Evolutionary conservation across 1,139 yeast species (phyloP), one percentile per base, ranked within the genome.

Genomic region (Yamadazyma triangularis): DNA sequence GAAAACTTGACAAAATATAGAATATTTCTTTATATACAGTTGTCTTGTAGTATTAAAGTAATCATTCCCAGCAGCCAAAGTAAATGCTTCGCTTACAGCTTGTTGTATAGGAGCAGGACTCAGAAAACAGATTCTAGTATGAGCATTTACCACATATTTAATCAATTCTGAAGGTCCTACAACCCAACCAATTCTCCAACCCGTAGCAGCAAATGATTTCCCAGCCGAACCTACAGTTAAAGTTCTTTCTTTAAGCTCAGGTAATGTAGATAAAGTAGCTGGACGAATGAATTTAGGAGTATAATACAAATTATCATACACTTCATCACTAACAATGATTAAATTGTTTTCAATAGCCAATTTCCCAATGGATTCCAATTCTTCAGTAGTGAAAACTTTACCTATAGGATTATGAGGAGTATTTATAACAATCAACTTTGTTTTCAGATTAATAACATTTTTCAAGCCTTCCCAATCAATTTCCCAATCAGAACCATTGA

Each of bases 401-500:
- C 98, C 98, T 40, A 89, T 76, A 19, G 98, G 98, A 55, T 91
- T 91, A 60, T 91, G 97, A 4, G 98, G 98, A 9, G 95, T 80
- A 61, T 91, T 91, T 40, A 91, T 59, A 24, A 91, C 87, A 41
- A 91, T 76, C 62, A 89, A 73, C 53, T 86, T 89, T 10, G 98
- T 91, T 49, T 76, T 80, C 14, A 71, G 63, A 23, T 79, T 75
- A 41, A 91, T 77, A 7, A 91, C 78, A 2, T 67, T 63, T 40
- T 80, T 79, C 38, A 91, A 68, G 41, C 79, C 86, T 7, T 76
- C 78, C 70, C 84, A 85, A 53, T 91, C 88, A 34, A 91, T 68
- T 27, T 65, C 67, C 97, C 98, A 91, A 45, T 89, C 96, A 34
- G 77, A 70, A 29, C 95, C 96, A 15, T 77, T 65, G 23, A 86